These are phyloP conservation scores for Nicotiana noctiflora DNA, from an alignment of 257 asterid genomes.

Conservation along the genomic window DNA sequence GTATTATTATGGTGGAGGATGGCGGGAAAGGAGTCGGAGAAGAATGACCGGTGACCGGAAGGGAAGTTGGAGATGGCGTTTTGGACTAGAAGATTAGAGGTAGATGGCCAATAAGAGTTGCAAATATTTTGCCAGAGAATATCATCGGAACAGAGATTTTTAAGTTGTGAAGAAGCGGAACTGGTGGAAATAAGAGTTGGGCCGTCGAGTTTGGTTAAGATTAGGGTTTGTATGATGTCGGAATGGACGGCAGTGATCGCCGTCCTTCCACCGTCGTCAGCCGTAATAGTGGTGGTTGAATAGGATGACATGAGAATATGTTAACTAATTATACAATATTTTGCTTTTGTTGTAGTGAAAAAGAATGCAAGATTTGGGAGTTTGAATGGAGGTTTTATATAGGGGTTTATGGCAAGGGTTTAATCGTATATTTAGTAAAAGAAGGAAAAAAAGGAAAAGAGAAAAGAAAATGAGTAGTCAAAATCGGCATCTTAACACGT, in stretches of 20 bases:
- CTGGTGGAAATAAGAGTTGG: conserved; percentile 54
- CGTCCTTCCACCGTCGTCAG: conserved; percentile 14
- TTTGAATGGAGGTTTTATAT: background rate
- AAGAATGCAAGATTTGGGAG: background rate
- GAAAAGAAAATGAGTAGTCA: background rate
- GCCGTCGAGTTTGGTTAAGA: conserved; percentile 63
- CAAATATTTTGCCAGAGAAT: conserved; percentile 55
- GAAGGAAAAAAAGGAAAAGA: too few species aligned
- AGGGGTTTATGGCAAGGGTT: background rate
- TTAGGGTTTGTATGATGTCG: conserved; percentile 50
- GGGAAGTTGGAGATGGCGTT: conserved; percentile 35
- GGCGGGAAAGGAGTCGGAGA: conserved; percentile 54
- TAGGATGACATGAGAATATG: conserved; percentile 20
- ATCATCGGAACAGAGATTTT: conserved; percentile 40
- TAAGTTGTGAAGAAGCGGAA: conserved; percentile 35
- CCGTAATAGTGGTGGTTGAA: conserved; percentile 1
- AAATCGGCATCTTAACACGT: conserved; percentile 4
- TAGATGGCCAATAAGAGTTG: conserved; percentile 61
- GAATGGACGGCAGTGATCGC: conserved; percentile 47
- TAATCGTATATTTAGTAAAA: too few species aligned
- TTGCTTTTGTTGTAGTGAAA: background rate
- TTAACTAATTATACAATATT: background rate
- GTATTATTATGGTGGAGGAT: background rate
- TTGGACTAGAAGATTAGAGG: conserved; percentile 29
- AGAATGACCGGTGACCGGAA: conserved; percentile 61